phyloP scores from a whole-genome alignment of 768 basidiomycete species.

The Leccinum incarnatum region DNA sequence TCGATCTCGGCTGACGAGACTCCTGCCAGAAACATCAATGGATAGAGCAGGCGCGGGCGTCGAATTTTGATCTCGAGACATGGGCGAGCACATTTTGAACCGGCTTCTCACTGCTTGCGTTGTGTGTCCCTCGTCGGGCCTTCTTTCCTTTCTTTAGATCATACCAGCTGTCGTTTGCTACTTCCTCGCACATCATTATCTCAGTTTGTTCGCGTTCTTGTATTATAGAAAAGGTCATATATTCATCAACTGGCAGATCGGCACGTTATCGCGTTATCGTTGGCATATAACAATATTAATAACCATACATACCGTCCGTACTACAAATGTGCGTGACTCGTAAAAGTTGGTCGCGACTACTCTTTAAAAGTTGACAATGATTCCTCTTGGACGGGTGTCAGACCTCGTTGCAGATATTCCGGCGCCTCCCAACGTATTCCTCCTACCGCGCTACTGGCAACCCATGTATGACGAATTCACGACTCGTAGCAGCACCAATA shows the following conservation, averaged over 20 bases:
- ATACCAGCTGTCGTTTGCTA: conserved; percentile 30
- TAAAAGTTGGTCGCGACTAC: not conserved
- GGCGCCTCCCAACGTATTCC: not conserved
- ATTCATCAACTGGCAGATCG: conserved; percentile 6
- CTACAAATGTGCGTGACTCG: not conserved
- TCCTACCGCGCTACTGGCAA: not conserved
- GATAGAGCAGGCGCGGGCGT: conserved; percentile 62
- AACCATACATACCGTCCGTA: not conserved
- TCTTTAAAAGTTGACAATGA: not conserved
- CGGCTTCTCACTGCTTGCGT: conserved; percentile 16
- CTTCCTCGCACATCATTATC: conserved; percentile 31
- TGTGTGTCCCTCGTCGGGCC: conserved; percentile 4
- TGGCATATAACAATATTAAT: not conserved
- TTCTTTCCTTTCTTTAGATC: conserved; percentile 16
- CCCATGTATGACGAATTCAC: not conserved
- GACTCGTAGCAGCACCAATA: conserved; percentile 16
- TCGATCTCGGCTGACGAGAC: conserved; percentile 9
- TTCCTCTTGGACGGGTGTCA: not conserved
- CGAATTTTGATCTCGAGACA: conserved; percentile 68
- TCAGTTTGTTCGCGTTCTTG: conserved; percentile 27
- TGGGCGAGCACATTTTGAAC: conserved; percentile 76
- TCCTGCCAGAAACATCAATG: conserved; percentile 63
- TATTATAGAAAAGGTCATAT: conserved; percentile 27
- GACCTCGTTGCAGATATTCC: not conserved
- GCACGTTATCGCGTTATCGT: not conserved